phyloP scores from a whole-genome alignment of 2,329 filamentous ascomycete species.

The Clonostachys solani region DNA sequence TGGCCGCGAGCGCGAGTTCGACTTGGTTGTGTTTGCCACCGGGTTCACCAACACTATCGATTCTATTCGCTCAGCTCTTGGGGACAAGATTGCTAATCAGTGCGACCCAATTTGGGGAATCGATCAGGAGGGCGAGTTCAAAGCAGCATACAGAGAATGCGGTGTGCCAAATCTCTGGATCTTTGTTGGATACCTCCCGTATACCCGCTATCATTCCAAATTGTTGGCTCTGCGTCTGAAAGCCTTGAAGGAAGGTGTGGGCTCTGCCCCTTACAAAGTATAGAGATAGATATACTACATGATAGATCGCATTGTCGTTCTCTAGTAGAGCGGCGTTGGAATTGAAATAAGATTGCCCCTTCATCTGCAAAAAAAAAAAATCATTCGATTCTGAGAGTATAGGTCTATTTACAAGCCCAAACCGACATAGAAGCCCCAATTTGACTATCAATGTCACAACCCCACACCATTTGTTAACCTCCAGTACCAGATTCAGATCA shows the following conservation, averaged over 20 bases:
- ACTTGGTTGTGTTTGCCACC: constrained; percentile 39
- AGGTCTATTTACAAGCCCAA: no score
- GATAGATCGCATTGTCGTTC: neutral
- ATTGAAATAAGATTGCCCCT: neutral
- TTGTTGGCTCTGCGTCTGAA: constrained; percentile 24
- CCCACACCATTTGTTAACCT: no score
- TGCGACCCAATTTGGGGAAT: constrained; percentile 42
- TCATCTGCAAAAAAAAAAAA: no score
- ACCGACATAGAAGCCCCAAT: no score
- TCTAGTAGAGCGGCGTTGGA: neutral
- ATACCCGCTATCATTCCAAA: constrained; percentile 25
- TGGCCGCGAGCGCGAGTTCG: constrained; percentile 21
- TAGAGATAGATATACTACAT: neutral
- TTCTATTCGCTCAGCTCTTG: constrained; percentile 40
- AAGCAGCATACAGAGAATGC: constrained; percentile 20
- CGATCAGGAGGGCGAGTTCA: constrained; percentile 41
- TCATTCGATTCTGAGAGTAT: no score
- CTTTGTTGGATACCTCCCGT: constrained; percentile 26
- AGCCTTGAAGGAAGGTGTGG: constrained; percentile 11
- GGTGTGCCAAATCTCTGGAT: constrained; percentile 29
- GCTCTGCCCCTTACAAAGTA: constrained; percentile 7
- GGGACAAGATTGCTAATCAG: constrained; percentile 40
- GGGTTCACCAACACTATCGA: constrained; percentile 50
- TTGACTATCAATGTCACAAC: no score
- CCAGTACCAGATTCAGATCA: no score